Conservation (phyloP, 306 rosid genomes). For the Vigna unguiculata region DNA sequence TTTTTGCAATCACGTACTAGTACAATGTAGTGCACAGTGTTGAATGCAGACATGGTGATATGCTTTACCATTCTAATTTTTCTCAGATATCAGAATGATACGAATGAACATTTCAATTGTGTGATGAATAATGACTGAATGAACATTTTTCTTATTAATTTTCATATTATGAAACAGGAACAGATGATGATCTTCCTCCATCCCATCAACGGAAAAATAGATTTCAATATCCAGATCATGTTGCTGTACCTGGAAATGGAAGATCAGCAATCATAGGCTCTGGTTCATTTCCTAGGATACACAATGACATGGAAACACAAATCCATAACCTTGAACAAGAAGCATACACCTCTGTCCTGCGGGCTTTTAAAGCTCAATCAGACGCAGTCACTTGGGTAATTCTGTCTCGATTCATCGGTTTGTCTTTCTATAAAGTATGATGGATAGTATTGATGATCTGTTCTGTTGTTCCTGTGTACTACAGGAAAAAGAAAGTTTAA, state of each 20-base stretch:
- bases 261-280: conserved; percentile 67
- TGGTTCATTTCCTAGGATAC: conserved; percentile 56
- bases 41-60: conserved; percentile 3
- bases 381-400: conserved; percentile 76
- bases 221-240: conserved; percentile 59
- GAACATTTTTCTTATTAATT: conserved; percentile 11
- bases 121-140: neutral
- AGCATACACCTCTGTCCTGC: conserved; percentile 82
- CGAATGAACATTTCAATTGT: conserved; percentile 26
- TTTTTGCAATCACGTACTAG: too few species aligned
- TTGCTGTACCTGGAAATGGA: conserved; percentile 54
- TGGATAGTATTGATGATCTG: neutral
- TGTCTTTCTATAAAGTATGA: conserved; percentile 6
- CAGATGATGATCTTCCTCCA: conserved; percentile 88
- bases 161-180: conserved; percentile 50
- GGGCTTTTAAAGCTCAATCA: conserved; percentile 91
- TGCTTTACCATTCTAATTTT: conserved; percentile 13
- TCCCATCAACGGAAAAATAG: conserved; percentile 74
- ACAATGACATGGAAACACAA: conserved; percentile 75
- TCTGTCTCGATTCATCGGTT: conserved; percentile 16
- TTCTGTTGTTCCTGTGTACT: conserved; percentile 14
- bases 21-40: conserved; percentile 18
- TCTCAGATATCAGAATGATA: conserved; percentile 21
- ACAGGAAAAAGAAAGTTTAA: conserved; percentile 87
- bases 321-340: conserved; percentile 88